Base-by-base conservation (phyloP, 169 alveolate species). In the Eimeria necatrix region DNA sequence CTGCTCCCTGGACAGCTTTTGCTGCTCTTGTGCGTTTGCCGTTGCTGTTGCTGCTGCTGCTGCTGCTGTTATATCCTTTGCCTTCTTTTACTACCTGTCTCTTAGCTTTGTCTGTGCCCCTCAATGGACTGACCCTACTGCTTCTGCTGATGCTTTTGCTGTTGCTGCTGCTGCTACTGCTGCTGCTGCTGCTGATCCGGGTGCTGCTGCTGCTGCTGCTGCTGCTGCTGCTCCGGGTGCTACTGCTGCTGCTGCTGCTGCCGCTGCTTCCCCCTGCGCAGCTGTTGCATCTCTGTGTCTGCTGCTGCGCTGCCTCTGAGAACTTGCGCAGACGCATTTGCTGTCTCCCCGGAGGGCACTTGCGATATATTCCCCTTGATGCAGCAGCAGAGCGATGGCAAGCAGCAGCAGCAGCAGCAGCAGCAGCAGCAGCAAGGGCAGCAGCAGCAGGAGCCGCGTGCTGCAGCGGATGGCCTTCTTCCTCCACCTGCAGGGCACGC, bases 391-490 rank as follows among this genome's bases (percentile, higher is more conserved):
- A 14, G 49, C 5, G 70, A 51, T 8, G 70, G 12, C 20, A 61
- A 80, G 52, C 70, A 48, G n/a, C 52, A 80, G 49, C 71, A 80
- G 49, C 89, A 80, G 49, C 49, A 32, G 61, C 24, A 76, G 61
- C 61, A 32, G 4, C 64, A 26, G 22, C 59, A 80, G 20, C 89
- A 80, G 49, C 89, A 80, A 22, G 20, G 20, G 71, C 89, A 48
- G 70, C 89, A 80, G 49, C 71, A 80, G 51, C 71, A 22, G 48
- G 48, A 52, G 24, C 41, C 22, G 61, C 85, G 41, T 49, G 24
- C 74, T n/a, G 83, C 48, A 32, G 51, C 83, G 6, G 56, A 2
- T 18, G 68, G 20, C 68, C 41, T 32, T 32, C 68, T 14, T 16
- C 78, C 32, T 68, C 87, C 87, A 0, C 64, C 87, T 10, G 59